These are phyloP conservation scores for Centaurea solstitialis DNA, from an alignment of 129 eudicot genomes.

Conservation along the genomic window DNA sequence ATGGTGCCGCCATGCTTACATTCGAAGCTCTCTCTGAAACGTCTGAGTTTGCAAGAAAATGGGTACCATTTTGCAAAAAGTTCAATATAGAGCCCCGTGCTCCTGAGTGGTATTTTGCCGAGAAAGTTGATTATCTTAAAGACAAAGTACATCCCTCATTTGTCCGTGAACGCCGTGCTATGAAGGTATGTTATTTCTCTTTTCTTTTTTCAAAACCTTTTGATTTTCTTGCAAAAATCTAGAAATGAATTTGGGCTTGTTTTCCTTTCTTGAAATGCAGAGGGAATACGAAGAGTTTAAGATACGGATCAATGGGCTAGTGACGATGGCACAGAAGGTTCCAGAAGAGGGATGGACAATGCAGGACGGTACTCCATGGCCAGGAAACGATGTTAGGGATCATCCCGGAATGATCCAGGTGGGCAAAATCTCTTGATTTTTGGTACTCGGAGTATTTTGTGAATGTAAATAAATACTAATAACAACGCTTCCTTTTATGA, in stretches of 20 bases:
- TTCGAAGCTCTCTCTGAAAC: constrained; percentile 96
- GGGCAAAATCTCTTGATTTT: background rate
- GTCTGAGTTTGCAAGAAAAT: constrained; percentile 84
- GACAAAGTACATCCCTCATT: constrained; percentile 90
- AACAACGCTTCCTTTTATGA: background rate
- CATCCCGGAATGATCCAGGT: constrained; percentile 99
- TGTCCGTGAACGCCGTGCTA: constrained; percentile 95
- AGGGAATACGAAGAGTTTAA: constrained; percentile 93
- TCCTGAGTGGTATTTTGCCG: constrained; percentile 92
- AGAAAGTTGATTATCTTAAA: constrained; percentile 82
- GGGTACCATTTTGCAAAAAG: constrained; percentile 96
- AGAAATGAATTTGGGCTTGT: background rate
- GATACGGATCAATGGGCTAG: constrained; percentile 83
- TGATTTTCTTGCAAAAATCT: background rate
- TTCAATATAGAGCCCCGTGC: constrained; percentile 92
- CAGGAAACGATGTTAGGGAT: constrained; percentile 88
- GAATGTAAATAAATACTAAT: background rate
- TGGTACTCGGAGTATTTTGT: background rate
- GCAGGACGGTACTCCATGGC: constrained; percentile 98
- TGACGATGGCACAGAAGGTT: constrained; percentile 88
- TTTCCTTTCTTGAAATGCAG: constrained; percentile 37
- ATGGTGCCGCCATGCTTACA: constrained; percentile 99
- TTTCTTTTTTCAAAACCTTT: no score
- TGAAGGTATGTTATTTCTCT: constrained; percentile 52
- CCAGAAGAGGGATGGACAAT: constrained; percentile 97